phyloP scores from a whole-genome alignment of 495 filamentous ascomycete species.

The Penicillium macrosclerotiorum region DNA sequence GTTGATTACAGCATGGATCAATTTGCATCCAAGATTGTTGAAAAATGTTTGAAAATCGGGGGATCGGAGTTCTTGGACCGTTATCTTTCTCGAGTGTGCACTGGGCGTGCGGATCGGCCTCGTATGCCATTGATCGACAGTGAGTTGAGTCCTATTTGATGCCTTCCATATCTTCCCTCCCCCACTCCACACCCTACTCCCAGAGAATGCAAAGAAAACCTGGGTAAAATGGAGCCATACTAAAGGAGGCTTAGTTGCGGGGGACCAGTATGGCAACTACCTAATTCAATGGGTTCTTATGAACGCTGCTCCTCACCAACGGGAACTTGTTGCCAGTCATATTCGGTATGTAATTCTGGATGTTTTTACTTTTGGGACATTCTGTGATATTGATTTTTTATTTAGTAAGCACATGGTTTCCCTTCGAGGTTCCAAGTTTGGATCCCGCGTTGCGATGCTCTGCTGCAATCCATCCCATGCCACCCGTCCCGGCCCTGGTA shows the following conservation, averaged over 20 bases:
- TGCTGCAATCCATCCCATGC: slow-evolving; percentile 90
- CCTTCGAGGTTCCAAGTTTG: slow-evolving; percentile 95
- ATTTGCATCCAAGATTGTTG: slow-evolving; percentile 97
- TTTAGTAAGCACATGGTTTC: slow-evolving; percentile 99
- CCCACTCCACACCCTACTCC: too few relatives aligned
- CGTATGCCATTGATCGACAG: slow-evolving; percentile 97
- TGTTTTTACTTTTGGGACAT: too few relatives aligned
- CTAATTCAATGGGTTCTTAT: slow-evolving; percentile 95
- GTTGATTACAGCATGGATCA: slow-evolving; percentile 99
- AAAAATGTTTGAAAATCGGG: slow-evolving; percentile 98
- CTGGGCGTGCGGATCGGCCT: slow-evolving; percentile 83
- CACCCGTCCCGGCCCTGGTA: slow-evolving; percentile 81
- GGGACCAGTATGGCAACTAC: slow-evolving; percentile 98
- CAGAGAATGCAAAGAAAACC: too few relatives aligned
- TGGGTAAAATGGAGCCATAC: too few relatives aligned
- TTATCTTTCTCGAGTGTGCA: slow-evolving; percentile 91
- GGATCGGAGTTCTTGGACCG: slow-evolving; percentile 86
- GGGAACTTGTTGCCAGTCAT: slow-evolving; percentile 88
- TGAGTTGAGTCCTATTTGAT: slow-evolving; percentile 35
- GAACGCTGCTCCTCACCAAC: slow-evolving; percentile 79
- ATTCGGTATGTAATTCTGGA: slow-evolving; percentile 57
- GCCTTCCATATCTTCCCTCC: too few relatives aligned
- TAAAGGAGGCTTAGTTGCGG: slow-evolving; percentile 63
- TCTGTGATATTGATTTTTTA: too few relatives aligned
- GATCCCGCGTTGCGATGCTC: slow-evolving; percentile 96